Base-by-base conservation (phyloP, 495 filamentous ascomycete genomes). In the Neurospora sp. region DNA sequence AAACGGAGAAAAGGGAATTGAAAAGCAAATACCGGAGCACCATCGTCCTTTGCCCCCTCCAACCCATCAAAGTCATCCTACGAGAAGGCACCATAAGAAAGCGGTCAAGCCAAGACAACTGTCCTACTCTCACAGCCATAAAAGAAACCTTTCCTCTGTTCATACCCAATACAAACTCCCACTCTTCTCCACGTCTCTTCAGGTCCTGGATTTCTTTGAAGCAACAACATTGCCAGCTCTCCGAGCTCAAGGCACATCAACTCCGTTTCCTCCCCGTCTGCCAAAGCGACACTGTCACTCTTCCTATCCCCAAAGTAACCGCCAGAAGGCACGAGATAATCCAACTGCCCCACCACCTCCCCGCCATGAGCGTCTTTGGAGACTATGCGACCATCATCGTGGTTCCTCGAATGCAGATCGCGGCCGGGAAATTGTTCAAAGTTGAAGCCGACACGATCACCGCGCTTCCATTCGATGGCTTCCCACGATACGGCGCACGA, bases 171-270 rank as follows among this genome's bases (percentile, higher is more conserved):
- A 20, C 77, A 78, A 3, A 80, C 76, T 0, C 78, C 78, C 4
- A 78, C 75, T 4, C 78, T 74, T 14, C 73, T 69, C 35, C 75
- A 80, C 0, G 69, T 35, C 9, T 78, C 74, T 53, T 27, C 31
- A 27, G 9, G 10, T 35, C 35, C 38, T 1, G 72, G 73, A 2
- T 75, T 53, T 22, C 22, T 72, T 18, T 72, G 69, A 7, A 81
- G 75, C 69, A 81, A 69, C 9, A 81, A 75, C 79, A 81, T 81
- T 0, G 78, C 79, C n/a, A 70, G 68, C 48, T 79, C 78, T n/a
- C 79, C 79, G 9, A 81, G 68, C 48, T 81, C 79, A 12, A 81
- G 74, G 48, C 78, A 79, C 68, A 78, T 61, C 16, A 81, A 45
- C 16, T 78, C 76, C 16, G 70, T 76, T 70, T 81, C 79, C 4